phyloP scores from a whole-genome alignment of 495 filamentous ascomycete genomes.

The Viridothelium virens region DNA sequence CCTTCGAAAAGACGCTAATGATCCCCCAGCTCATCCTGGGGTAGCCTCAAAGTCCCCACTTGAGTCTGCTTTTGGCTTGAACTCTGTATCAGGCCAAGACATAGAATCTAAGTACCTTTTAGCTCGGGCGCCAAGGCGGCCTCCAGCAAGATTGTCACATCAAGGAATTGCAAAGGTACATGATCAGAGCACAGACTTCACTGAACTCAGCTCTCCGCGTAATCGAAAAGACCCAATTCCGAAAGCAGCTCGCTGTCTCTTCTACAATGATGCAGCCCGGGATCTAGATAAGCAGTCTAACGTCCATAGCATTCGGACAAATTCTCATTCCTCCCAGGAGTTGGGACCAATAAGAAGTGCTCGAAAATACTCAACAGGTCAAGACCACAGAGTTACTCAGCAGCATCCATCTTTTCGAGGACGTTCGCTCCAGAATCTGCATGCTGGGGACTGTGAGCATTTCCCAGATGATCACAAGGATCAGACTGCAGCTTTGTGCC shows the following conservation, averaged over 20 bases:
- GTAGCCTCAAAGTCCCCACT: background rate
- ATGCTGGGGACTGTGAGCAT: background rate
- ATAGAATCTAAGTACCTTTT: background rate
- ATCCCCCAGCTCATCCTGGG: background rate
- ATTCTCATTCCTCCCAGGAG: background rate
- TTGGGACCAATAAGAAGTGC: background rate
- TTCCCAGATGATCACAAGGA: background rate
- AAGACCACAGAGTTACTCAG: background rate
- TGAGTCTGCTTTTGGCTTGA: no score
- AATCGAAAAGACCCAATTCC: background rate
- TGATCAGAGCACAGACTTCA: background rate
- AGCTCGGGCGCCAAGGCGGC: background rate
- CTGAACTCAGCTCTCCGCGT: background rate
- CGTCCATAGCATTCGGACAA: no score
- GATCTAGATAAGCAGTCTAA: background rate
- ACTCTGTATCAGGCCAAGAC: background rate
- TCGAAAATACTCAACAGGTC: background rate
- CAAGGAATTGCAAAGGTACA: background rate
- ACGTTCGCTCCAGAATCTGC: slow-evolving; percentile 8
- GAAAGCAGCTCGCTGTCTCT: background rate
- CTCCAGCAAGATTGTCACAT: background rate
- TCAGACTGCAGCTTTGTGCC: background rate
- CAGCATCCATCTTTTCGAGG: background rate
- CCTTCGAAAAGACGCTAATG: background rate
- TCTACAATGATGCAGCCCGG: background rate